Percentiles rank a stretch among this genome's conserved stretches.
phyloP scores from a whole-genome alignment of 257 asterid genomes.

The Prunella vulgaris region DNA sequence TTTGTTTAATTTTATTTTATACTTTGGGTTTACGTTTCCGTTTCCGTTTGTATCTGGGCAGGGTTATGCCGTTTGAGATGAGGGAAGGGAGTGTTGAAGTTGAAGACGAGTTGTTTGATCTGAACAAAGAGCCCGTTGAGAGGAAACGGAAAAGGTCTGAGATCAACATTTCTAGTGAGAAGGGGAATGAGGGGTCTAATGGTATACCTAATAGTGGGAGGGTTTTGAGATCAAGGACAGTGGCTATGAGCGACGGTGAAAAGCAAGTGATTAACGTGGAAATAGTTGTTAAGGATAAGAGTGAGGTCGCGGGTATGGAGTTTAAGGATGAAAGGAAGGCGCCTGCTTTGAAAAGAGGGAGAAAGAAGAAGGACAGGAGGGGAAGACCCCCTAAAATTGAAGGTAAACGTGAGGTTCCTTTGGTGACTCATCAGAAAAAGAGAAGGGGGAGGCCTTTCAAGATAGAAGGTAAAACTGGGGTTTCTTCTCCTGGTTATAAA shows the following conservation, averaged over 20 bases:
- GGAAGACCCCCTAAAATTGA: constrained; percentile 42
- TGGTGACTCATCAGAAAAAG: constrained; percentile 6
- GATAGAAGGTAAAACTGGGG: not conserved
- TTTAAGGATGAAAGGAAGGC: constrained; percentile 17
- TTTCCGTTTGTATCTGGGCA: constrained; percentile 16
- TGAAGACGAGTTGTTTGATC: constrained; percentile 49
- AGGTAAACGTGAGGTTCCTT: constrained; percentile 19
- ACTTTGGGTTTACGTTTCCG: constrained; percentile 15
- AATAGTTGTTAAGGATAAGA: constrained; percentile 19
- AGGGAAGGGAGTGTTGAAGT: constrained; percentile 27
- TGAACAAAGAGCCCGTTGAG: constrained; percentile 44
- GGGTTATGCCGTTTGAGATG: constrained; percentile 27
- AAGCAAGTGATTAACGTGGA: constrained; percentile 36
- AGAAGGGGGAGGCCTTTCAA: constrained; percentile 37
- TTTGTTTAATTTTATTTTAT: not conserved
- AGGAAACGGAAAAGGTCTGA: constrained; percentile 43
- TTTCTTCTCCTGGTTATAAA: not conserved
- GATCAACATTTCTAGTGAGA: constrained; percentile 13
- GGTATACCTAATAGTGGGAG: constrained; percentile 42
- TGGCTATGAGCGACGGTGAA: constrained; percentile 42
- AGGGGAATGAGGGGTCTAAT: constrained; percentile 25
- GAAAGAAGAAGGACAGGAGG: constrained; percentile 26
- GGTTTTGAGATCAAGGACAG: constrained; percentile 75
- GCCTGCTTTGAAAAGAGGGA: not conserved
- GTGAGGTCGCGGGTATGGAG: not conserved